Percentiles rank a stretch among this genome's conserved stretches.
Conservation (phyloP, 768 basidiomycete species). For the Podaxis sp. region DNA sequence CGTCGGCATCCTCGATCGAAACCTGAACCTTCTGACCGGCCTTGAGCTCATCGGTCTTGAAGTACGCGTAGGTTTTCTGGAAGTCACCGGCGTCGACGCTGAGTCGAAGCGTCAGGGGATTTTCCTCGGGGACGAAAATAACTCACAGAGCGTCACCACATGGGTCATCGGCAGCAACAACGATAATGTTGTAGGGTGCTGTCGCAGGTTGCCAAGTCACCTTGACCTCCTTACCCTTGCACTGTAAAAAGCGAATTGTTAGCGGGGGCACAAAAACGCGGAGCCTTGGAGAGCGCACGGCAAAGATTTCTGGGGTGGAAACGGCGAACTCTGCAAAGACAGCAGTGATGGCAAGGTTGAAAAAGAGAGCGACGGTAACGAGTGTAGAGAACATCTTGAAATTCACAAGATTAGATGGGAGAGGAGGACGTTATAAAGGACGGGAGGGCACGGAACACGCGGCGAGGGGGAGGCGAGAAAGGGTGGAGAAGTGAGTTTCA, state of each 20-base stretch:
- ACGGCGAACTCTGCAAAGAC: conserved; percentile 56
- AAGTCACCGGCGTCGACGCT: conserved; percentile 65
- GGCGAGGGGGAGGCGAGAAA: conserved; percentile 23
- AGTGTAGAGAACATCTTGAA: conserved; percentile 75
- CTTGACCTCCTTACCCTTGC: conserved; percentile 33
- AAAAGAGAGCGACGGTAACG: conserved; percentile 71
- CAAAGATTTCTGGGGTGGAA: conserved; percentile 46
- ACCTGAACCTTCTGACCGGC: conserved; percentile 49
- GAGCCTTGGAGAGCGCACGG: conserved; percentile 39
- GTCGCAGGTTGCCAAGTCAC: conserved; percentile 51
- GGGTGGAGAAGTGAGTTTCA: conserved; percentile 24
- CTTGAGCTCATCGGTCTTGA: conserved; percentile 40
- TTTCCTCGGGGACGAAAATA: conserved; percentile 11
- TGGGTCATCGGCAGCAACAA: conserved; percentile 49
- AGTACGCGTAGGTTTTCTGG: conserved; percentile 39
- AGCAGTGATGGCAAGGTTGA: conserved; percentile 48
- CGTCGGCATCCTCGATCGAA: conserved; percentile 49
- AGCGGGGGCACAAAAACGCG: not conserved
- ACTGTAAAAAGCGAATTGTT: conserved; percentile 37
- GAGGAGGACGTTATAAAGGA: conserved; percentile 27
- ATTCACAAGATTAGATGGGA: conserved; percentile 24
- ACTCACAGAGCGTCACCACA: conserved; percentile 64
- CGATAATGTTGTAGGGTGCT: conserved; percentile 57
- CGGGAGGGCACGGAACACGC: conserved; percentile 18
- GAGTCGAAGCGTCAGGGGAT: conserved; percentile 2